phyloP scores from a whole-genome alignment of 75 land plant genomes.

The Chamaecyparis obtusa region DNA sequence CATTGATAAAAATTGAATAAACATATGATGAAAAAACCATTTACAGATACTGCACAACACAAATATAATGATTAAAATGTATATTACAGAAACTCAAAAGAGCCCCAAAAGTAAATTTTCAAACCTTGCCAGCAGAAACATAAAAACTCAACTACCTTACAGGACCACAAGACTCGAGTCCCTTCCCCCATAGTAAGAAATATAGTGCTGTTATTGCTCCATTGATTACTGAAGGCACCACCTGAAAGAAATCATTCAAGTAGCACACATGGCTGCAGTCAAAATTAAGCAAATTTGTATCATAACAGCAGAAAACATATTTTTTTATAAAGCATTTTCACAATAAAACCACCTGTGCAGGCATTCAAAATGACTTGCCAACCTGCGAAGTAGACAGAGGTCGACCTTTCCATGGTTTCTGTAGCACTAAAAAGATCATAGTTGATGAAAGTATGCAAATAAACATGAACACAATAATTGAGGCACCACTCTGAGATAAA shows the following conservation, averaged over 20 bases:
- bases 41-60: not conserved
- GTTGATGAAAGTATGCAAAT: slow-evolving; percentile 69
- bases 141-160: slow-evolving; percentile 52
- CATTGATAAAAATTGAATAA: not conserved
- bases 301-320: not conserved
- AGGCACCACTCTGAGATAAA: slow-evolving; percentile 48
- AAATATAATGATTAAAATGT: not conserved
- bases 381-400: slow-evolving; percentile 86
- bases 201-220: slow-evolving; percentile 88
- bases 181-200: slow-evolving; percentile 89
- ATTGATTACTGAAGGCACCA: slow-evolving; percentile 82
- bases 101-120: not conserved
- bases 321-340: not conserved
- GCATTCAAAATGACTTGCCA: slow-evolving; percentile 8
- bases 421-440: slow-evolving; percentile 53
- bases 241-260: slow-evolving; percentile 46
- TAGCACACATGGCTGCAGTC: not conserved
- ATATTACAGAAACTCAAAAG: not conserved
- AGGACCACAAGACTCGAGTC: slow-evolving; percentile 85
- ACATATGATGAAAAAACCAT: not conserved
- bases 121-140: not conserved
- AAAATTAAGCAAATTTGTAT: not conserved
- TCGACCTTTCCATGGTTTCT: slow-evolving; percentile 93
- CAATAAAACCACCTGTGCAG: not conserved
- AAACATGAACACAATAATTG: slow-evolving; percentile 68